Evolutionary conservation across 352 stramenopile genomes (phyloP), one percentile per base, ranked within the genome.

Genomic region (Pythium inflatum): DNA sequence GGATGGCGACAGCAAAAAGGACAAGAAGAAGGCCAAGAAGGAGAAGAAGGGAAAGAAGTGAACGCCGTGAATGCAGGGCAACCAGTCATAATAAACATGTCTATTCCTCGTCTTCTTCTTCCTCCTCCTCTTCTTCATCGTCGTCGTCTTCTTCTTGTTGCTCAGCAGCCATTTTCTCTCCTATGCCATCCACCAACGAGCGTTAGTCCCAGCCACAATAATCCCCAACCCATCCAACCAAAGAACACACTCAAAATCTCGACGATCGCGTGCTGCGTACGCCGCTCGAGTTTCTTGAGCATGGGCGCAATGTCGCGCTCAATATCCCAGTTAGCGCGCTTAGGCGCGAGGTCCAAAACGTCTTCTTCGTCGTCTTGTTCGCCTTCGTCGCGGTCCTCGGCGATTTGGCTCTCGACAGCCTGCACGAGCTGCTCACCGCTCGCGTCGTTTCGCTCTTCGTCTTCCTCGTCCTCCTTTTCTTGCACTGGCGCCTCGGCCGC

Each of bases 261-360:
- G 31, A 94, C 89, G 59, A 96, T 92, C 28, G 84, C 79, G 62
- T 94, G 87, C 68, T 95, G 89, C 45, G 89, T 96, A 67, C 89
- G 85, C 31, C 82, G 81, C 70, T 96, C 89, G 20, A 96, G 75
- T 62, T 92, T 96, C 73, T 93, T 92, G 34, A 96, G 79, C 83
- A 94, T 90, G 13, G 88, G 88, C 22, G 85, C 89, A 60, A 96
- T 91, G 51, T 94, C 87, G 28, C 89, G 84, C 66, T 95, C 87
- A 62, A 96, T 92, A 59, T 96, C 89, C 87, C 87, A 96, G 60
- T 94, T 96, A 22, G 87, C 87, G 24, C 86, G 87, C 75, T 94
- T 94, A 2, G 89, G 87, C 24, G 89, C 89, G 2, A 96, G 71
- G 38, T 86, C 88, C 54, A 96, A 62, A 28, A 90, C 55, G 8